Base-by-base conservation (phyloP, 768 basidiomycete species). In the Suillus paluster region DNA sequence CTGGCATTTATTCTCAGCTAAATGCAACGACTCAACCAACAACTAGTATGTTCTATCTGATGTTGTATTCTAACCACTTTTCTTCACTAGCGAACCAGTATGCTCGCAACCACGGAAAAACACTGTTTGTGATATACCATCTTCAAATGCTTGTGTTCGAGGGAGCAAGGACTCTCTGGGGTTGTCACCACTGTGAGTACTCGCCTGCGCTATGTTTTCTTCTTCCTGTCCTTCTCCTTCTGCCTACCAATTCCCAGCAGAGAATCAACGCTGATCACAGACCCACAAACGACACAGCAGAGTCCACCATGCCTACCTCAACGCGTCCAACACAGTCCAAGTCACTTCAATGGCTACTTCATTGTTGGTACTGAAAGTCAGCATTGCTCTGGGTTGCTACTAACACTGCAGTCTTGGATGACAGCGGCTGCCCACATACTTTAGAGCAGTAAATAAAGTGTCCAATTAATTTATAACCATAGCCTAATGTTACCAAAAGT, bases 401-500 rank as follows among this genome's bases (percentile, higher is more conserved):
- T 56, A 11, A 30, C 23, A 50, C 25, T 1, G 17, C 60, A 96
- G 95, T 96, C 72, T 97, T 97, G 77, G 83, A 97, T 77, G 96
- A 97, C 71, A 91, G 88, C 55, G 97, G 97, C 60, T 92, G 96
- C 69, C 97, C 97, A 4, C 97, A 98, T 75, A 98, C 97, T 1
- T 79, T 99, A 42, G 97, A 98, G 78, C 96, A 98, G 93, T 94
- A 71, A 71, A 90, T 79, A 5, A 17, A 19, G 36, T 38, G 38
- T 38, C 42, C 38, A 41, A 41, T 36, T 25, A 17, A 23, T 55
- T n/a, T 41, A 36, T 19, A 55, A 10, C 5, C 42, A 4, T 55
- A 17, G 30, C 6, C 50, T 63, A 58, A 64, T 46, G 38, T 64
- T n/a, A 36, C 23, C 10, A 15, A n/a, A 64, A 94, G 92, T 74